Evolutionary conservation across 805 yeast species (phyloP).

Genomic region (Teunomyces funiuensis): DNA sequence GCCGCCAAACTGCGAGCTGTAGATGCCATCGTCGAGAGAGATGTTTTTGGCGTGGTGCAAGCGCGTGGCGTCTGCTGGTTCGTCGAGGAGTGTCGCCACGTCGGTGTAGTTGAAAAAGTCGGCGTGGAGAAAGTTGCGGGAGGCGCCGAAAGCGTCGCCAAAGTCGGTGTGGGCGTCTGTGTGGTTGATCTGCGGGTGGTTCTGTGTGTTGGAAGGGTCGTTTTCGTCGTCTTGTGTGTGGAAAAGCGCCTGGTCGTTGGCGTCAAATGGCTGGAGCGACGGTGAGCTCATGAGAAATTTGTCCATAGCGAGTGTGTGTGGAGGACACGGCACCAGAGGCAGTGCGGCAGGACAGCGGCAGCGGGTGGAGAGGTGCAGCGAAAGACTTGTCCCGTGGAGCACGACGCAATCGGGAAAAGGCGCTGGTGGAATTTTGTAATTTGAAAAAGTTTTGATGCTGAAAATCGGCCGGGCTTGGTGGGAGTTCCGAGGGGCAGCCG

Average conservation of each 20-base stretch:
- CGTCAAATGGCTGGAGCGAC: constrained; percentile 34
- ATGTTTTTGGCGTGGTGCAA: constrained; percentile 24
- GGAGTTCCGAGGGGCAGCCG: constrained; percentile 1
- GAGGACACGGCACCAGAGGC: too few relatives aligned
- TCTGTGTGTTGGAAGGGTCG: too few relatives aligned
- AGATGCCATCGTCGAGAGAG: constrained; percentile 19
- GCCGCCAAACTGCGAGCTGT: constrained; percentile 8
- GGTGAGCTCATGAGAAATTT: constrained; percentile 42
- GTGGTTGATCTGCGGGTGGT: too few relatives aligned
- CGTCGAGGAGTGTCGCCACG: constrained; percentile 4
- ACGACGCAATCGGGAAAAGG: not conserved
- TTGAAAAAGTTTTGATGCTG: constrained; percentile 6
- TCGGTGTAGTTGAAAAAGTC: constrained; percentile 5
- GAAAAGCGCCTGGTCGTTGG: constrained; percentile 8
- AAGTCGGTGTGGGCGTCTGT: not conserved
- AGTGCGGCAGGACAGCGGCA: too few relatives aligned
- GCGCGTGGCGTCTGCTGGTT: constrained; percentile 3
- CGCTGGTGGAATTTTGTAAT: not conserved
- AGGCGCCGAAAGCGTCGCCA: not conserved
- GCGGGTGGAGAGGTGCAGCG: not conserved
- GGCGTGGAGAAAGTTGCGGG: constrained; percentile 2
- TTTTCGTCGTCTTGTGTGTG: too few relatives aligned
- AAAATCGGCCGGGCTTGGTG: constrained; percentile 2
- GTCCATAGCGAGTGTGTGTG: constrained; percentile 30
- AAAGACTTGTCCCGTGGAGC: not conserved